Evolutionary conservation across 257 asterid species (phyloP), one percentile per base, ranked within the genome.

Genomic region (Nemophila menziesii): DNA sequence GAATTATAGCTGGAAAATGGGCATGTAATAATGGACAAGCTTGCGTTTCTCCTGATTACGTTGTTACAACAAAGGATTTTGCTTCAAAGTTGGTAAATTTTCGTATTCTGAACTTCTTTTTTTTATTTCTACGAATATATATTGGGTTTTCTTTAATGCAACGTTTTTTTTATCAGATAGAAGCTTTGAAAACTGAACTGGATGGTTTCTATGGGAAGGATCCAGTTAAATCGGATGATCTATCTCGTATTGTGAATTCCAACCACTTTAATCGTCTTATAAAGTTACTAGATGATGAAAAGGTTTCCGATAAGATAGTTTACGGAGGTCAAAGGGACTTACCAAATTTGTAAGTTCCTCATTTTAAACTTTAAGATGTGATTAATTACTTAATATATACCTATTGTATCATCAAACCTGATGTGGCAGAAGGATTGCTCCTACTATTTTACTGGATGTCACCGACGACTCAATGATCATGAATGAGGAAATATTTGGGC

Each of bases 11-110:
- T 18, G 98, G 95, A 52, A 89, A 89, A 61, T 89, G 95, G 95
- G 94, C 84, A 52, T 61, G 90, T 67, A 89, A 84, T 69, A 83
- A 66, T 21, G 98, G 98, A 55, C 98, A 89, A 68, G 79, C 98
- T 22, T 89, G 95, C 23, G 43, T 80, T 55, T 60, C 98, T 21
- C 92, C 95, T 22, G 98, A 89, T 78, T 89, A 89, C 45, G 13
- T 72, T 22, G 39, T 89, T 41, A 89, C 98, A 8, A 73, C 94
- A 12, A 76, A 74, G 60, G 81, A 56, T 8, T 66, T 12, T 65
- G 95, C 86, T 41, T 39, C 80, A 14, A 58, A 68, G 52, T n/a
- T 89, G 81, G 98, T 89, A 58, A 48, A 66, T 10, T 23, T 29
- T 39, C 49, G 27, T 20, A 21, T 54, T 43, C 17, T 14, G 41